Percentiles rank a stretch among this genome's conserved stretches.
These are phyloP conservation scores for Phytophthora pisi DNA, from an alignment of 352 stramenopile genomes.

Conservation along the genomic window DNA sequence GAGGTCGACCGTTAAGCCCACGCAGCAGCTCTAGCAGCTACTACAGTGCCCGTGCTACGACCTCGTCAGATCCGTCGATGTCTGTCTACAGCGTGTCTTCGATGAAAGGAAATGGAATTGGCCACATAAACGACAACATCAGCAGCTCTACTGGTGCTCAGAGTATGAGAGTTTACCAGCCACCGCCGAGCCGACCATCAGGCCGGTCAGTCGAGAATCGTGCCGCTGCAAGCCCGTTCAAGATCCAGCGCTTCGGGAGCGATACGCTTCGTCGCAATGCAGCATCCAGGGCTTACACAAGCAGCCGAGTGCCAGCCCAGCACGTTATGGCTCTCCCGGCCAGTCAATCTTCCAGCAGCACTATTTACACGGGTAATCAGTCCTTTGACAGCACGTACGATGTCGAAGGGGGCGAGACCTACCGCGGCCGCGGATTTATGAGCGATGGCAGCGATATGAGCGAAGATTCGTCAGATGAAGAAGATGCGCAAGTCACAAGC, in stretches of 20 bases:
- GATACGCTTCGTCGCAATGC: constrained; percentile 15
- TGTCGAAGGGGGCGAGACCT: constrained; percentile 31
- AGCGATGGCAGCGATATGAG: constrained; percentile 35
- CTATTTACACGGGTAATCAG: constrained; percentile 20
- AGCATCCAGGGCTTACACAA: constrained; percentile 12
- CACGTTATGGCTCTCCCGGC: background rate
- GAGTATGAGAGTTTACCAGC: constrained; percentile 20
- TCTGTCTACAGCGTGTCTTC: constrained; percentile 20
- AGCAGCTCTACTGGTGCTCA: constrained; percentile 6
- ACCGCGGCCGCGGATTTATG: constrained; percentile 28
- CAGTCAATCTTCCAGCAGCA: constrained; percentile 13
- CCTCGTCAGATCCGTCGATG: constrained; percentile 29
- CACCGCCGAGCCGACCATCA: constrained; percentile 6
- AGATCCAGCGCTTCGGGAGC: constrained; percentile 23
- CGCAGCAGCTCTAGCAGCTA: constrained; percentile 35
- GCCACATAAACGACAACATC: constrained; percentile 15
- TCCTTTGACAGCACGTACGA: constrained; percentile 43
- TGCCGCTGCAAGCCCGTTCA: constrained; percentile 5
- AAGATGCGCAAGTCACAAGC: constrained; percentile 13
- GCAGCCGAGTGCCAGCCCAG: constrained; percentile 4
- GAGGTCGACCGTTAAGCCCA: constrained; percentile 16
- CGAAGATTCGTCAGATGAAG: constrained; percentile 32
- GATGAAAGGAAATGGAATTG: constrained; percentile 19
- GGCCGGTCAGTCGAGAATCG: constrained; percentile 26
- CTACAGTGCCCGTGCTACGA: constrained; percentile 24